A percentile compares a stretch with the other conserved stretches of the same genome.
These are phyloP conservation scores for Colletotrichum musae DNA, from an alignment of 2,329 filamentous ascomycete species.

Conservation along the genomic window DNA sequence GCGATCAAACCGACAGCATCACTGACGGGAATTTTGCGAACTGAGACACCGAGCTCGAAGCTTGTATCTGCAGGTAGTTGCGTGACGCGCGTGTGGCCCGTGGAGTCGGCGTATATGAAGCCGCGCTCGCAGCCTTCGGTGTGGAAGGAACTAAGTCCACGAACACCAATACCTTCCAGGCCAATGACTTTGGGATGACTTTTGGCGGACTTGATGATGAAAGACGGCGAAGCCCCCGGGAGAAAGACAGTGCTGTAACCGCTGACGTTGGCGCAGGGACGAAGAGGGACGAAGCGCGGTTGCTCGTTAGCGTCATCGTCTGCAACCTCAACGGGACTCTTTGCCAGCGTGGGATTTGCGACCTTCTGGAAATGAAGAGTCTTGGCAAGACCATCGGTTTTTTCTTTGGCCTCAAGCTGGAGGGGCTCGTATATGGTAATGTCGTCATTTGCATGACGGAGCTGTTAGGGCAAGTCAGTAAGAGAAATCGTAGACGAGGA, in stretches of 20 bases:
- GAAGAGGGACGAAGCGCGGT: constrained; percentile 67
- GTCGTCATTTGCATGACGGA: constrained; percentile 85
- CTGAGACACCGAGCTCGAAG: constrained; percentile 83
- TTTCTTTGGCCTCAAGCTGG: constrained; percentile 58
- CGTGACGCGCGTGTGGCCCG: constrained; percentile 81
- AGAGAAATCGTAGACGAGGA: background rate
- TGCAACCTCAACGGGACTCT: constrained; percentile 62
- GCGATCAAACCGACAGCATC: constrained; percentile 80
- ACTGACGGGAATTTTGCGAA: constrained; percentile 79
- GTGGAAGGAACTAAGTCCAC: constrained; percentile 82
- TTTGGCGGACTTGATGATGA: constrained; percentile 86
- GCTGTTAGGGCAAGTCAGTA: constrained; percentile 58
- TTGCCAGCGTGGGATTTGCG: constrained; percentile 77
- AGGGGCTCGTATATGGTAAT: constrained; percentile 90
- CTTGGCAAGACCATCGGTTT: constrained; percentile 62
- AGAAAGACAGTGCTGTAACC: constrained; percentile 89
- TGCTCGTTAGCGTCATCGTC: constrained; percentile 66
- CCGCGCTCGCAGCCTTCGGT: constrained; percentile 83
- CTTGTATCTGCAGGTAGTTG: constrained; percentile 77
- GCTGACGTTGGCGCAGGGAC: constrained; percentile 74
- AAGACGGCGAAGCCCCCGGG: constrained; percentile 83
- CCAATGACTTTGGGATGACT: constrained; percentile 82
- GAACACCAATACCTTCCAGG: constrained; percentile 77
- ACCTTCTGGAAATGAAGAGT: constrained; percentile 84
- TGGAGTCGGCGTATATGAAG: constrained; percentile 84